These are phyloP conservation scores for Dendrobium officinale DNA, from an alignment of 106 monocot species.

Conservation along the genomic window DNA sequence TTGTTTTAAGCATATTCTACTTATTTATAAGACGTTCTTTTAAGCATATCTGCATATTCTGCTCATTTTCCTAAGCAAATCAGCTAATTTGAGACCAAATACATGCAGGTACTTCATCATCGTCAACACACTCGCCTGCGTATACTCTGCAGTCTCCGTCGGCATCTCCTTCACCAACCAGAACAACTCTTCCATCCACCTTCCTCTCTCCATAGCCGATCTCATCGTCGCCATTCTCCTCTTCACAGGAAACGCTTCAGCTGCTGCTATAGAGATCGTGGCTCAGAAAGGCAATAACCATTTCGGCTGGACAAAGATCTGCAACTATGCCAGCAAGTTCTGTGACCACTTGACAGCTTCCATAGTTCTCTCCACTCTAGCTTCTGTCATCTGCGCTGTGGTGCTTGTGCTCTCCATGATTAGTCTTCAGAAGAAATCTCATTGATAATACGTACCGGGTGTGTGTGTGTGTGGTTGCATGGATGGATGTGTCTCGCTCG, in stretches of 20 bases:
- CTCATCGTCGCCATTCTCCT: slow-evolving; percentile 10
- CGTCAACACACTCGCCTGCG: slow-evolving; percentile 15
- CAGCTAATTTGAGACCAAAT: no score
- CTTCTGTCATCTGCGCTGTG: slow-evolving; percentile 1
- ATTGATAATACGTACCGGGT: no score
- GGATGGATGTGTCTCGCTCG: no score
- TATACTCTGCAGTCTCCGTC: slow-evolving; percentile 17
- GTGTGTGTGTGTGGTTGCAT: no score
- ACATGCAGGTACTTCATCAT: slow-evolving; percentile 32
- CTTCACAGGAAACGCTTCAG: slow-evolving; percentile 20
- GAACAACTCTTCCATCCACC: neutral
- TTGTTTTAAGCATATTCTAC: neutral
- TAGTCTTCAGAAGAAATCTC: neutral
- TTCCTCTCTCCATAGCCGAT: slow-evolving; percentile 13
- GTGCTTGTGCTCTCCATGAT: neutral
- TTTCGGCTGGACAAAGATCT: slow-evolving; percentile 19
- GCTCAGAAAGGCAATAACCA: slow-evolving; percentile 8
- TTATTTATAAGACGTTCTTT: neutral
- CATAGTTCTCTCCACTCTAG: slow-evolving; percentile 24
- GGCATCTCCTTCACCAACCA: slow-evolving; percentile 14
- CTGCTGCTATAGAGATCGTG: slow-evolving; percentile 4
- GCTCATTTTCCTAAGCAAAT: no score
- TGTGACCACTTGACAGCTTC: slow-evolving; percentile 12
- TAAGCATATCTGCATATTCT: no score
- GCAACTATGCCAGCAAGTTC: slow-evolving; percentile 7